Percentiles rank a stretch among this genome's conserved stretches.
Evolutionary conservation across 106 monocot species (phyloP).

Genomic region (Narthecium ossifragum): DNA sequence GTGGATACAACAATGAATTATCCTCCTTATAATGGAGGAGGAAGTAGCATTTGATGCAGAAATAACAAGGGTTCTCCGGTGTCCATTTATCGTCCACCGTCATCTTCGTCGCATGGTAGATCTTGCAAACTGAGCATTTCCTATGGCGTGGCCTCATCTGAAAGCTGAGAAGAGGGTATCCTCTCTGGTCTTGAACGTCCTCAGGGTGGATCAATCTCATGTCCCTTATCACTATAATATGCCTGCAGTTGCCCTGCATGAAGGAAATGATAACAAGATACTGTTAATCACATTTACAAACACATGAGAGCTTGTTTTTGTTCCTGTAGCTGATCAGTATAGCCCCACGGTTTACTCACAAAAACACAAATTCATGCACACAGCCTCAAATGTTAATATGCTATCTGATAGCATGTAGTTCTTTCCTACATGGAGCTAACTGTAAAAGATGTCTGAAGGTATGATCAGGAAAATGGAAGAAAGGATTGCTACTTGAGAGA

Average conservation of each 20-base stretch:
- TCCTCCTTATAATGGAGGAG: conserved; percentile 96
- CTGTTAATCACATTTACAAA: too few species aligned
- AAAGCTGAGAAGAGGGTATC: conserved; percentile 71
- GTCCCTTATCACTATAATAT: conserved; percentile 78
- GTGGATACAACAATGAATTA: conserved; percentile 58
- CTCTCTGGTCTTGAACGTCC: conserved; percentile 46
- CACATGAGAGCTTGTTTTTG: conserved; percentile 1
- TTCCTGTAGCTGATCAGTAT: too few species aligned
- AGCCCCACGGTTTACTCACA: too few species aligned
- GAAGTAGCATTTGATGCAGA: conserved; percentile 87
- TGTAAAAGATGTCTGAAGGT: too few species aligned
- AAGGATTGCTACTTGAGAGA: too few species aligned
- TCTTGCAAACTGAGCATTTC: conserved; percentile 76
- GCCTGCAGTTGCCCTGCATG: conserved; percentile 90
- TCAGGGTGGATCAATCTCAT: conserved; percentile 81
- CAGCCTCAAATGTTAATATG: too few species aligned
- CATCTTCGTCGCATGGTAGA: conserved; percentile 67
- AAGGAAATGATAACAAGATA: not conserved
- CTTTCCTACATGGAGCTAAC: too few species aligned
- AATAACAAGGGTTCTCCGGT: conserved; percentile 66
- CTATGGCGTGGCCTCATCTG: conserved; percentile 25
- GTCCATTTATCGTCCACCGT: conserved; percentile 89
- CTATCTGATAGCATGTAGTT: too few species aligned
- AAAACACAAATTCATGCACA: too few species aligned
- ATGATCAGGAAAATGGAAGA: too few species aligned